Base-by-base conservation (phyloP, 345 rosid species). In the Dipteronia sinensis region DNA sequence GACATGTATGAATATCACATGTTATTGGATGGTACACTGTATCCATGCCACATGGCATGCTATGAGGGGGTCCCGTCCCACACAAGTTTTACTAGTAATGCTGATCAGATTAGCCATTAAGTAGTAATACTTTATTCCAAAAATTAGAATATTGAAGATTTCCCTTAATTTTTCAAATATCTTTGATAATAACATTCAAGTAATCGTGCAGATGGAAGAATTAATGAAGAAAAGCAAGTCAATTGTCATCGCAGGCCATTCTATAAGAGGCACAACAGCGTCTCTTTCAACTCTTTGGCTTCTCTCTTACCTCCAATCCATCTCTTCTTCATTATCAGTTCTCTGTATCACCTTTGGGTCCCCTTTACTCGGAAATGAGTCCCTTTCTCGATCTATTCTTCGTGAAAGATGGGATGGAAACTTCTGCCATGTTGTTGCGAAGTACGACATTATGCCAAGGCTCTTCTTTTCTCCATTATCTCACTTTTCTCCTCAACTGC, bases 321-420 rank as follows among this genome's bases (percentile, higher is more conserved):
- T 38, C 25, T 67, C 77, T 58, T 74, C 84, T 16, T 34, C 80
- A 44, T 23, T 78, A 25, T 76, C 82, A 3, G 82, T 94, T 56
- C 82, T 96, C 19, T 84, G 97, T 87, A 83, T 92, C 87, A 96
- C 97, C 22, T 96, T 87, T 0, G 92, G 98, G 76, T 89, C 97
- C 63, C 97, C 98, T 6, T 69, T 96, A 77, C 92, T 96, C 0
- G 93, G 95, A 61, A 92, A 94, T 46, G 83, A 68, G 44, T 74
- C 93, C 71, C 91, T 94, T 63, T 88, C 87, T 46, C 84, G 78
- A n/a, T 86, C 90, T 51, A 79, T 96, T 71, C 87, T 87, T 34
- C 76, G 84, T 9, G 79, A 90, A 67, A 83, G 89, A 82, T 88
- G 97, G 88, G 85, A 83, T 2, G 97, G 92, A 22, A 90, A 83